Evolutionary conservation across 805 yeast genomes (phyloP).

Genomic region (Pichia pseudocactophila): DNA sequence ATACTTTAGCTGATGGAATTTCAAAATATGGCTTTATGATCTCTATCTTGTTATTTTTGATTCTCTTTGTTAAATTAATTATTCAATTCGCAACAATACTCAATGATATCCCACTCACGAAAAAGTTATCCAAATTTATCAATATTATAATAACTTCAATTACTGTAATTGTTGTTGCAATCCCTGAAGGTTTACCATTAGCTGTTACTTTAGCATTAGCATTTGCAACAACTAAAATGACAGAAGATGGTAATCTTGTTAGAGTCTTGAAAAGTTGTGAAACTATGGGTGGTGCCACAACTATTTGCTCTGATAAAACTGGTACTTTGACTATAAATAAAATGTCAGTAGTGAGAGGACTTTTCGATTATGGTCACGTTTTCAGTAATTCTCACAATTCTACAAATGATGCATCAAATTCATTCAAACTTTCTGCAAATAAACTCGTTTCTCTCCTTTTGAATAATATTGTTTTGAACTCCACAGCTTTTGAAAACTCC

Average conservation of each 20-base stretch:
- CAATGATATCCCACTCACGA: constrained; percentile 45
- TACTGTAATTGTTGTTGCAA: constrained; percentile 92
- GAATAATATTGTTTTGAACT: constrained; percentile 65
- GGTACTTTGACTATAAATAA: constrained; percentile 92
- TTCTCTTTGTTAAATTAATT: constrained; percentile 68
- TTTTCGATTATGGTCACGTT: constrained; percentile 43
- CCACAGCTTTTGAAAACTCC: constrained; percentile 74
- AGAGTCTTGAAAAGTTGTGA: constrained; percentile 90
- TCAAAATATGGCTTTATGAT: constrained; percentile 90
- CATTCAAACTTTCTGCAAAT: constrained; percentile 3
- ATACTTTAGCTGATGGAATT: constrained; percentile 81
- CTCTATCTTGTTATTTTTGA: constrained; percentile 71
- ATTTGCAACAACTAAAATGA: constrained; percentile 97
- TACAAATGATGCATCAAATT: not conserved
- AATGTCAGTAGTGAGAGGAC: constrained; percentile 83
- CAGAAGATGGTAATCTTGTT: constrained; percentile 92
- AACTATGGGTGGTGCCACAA: constrained; percentile 98
- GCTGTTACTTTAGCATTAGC: constrained; percentile 97
- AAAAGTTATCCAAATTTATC: constrained; percentile 77
- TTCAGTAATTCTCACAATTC: constrained; percentile 39
- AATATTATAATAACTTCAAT: constrained; percentile 85
- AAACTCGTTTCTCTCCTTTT: constrained; percentile 25
- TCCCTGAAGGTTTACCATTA: constrained; percentile 97
- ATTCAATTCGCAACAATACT: constrained; percentile 41
- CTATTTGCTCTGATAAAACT: constrained; percentile 94